Evolutionary conservation across 2,329 filamentous ascomycete species (phyloP), one percentile per base, ranked within the genome.

Genomic region (Alternaria arbusti): DNA sequence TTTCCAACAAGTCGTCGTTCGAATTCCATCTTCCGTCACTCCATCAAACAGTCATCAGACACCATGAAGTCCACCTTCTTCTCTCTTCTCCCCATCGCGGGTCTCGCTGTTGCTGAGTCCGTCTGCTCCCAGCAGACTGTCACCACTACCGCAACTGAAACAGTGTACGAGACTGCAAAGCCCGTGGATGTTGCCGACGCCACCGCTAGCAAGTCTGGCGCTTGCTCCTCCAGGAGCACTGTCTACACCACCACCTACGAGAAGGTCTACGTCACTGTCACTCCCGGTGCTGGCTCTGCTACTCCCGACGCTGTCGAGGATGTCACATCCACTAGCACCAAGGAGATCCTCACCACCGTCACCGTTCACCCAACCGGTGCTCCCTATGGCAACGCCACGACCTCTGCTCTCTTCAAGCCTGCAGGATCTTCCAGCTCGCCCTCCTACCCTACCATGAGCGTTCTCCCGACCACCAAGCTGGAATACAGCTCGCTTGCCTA

Each of bases 41-140:
- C n/a, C 32, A 54, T 59, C 36, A 54, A 32, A 20, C 50, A 56
- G 51, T 63, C 47, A 61, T 32, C 17, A 51, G 25, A 52, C 57
- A 71, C 32, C 8, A 77, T 77, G 74, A 77, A 71, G 69, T 70
- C 73, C 17, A 63, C 66, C 28, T 65, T 77, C 65, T 40, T 74
- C 54, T 65, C 70, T 30, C 59, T 77, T 49, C 59, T 77, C 12
- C 73, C 74, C 57, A 60, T 77, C 40, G 69, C 67, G 52, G 67
- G 72, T 44, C 57, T 76, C 51, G 72, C 70, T 32, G 54, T 74
- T 36, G 75, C 73, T 23, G 72, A 74, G 46, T 65, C 70, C 4
- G 54, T 59, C 23, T 75, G 73, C 63, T 66, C 63, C 17, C 67
- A 51, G n/a, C 58, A 67, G 17, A 74, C 67, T 20, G 59, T 70